phyloP scores from a whole-genome alignment of 805 yeast genomes.

The Zygosaccharomyces bailii region DNA sequence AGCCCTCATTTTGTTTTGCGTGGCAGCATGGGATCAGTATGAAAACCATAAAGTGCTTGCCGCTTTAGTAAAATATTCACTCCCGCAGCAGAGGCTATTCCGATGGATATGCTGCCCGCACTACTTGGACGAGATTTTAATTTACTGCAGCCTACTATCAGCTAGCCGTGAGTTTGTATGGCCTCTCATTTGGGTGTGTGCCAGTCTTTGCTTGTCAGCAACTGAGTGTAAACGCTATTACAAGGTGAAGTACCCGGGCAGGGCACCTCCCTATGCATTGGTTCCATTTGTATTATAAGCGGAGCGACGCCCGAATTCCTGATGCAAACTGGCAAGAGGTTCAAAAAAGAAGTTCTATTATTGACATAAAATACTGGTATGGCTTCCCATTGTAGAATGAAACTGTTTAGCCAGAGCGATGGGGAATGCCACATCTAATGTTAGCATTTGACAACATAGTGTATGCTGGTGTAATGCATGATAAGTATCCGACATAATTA shows the following conservation, averaged over 20 bases:
- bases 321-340: too few species aligned
- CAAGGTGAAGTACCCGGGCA: slow-evolving; percentile 21
- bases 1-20: slow-evolving; percentile 23
- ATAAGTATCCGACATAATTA: too few species aligned
- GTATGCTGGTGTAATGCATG: too few species aligned
- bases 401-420: too few species aligned
- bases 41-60: slow-evolving; percentile 50
- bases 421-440: too few species aligned
- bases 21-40: slow-evolving; percentile 33
- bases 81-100: slow-evolving; percentile 53
- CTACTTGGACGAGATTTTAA: slow-evolving; percentile 60
- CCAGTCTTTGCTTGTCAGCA: slow-evolving; percentile 56
- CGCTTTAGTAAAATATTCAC: slow-evolving; percentile 48
- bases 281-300: slow-evolving; percentile 19
- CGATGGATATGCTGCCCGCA: slow-evolving; percentile 58
- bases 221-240: slow-evolving; percentile 51
- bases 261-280: slow-evolving; percentile 21
- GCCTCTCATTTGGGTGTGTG: slow-evolving; percentile 34
- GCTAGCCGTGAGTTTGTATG: slow-evolving; percentile 22
- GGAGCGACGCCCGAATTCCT: slow-evolving; percentile 1
- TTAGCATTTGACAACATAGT: too few species aligned
- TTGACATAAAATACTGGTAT: too few species aligned
- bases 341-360: too few species aligned
- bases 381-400: too few species aligned
- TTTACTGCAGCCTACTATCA: slow-evolving; percentile 42